phyloP scores from a whole-genome alignment of 495 filamentous ascomycete genomes.

The Rhypophila decipiens region DNA sequence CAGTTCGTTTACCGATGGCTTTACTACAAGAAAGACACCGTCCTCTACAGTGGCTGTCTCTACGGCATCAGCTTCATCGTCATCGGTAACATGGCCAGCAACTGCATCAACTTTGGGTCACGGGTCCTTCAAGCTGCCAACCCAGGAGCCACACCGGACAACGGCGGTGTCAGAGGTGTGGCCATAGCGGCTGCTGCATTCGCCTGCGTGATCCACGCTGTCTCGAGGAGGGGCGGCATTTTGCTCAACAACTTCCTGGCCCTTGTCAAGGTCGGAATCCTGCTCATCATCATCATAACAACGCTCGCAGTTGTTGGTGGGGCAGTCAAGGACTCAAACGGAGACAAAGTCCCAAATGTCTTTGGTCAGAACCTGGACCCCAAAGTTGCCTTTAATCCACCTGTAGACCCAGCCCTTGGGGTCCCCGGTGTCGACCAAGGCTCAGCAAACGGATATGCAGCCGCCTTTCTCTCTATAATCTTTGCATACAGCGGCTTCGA shows the following conservation, averaged over 20 bases:
- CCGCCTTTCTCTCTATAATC: constrained; percentile 28
- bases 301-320: constrained; percentile 1
- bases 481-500: constrained; percentile 37
- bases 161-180: constrained; percentile 30
- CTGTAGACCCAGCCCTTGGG: background rate
- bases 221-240: constrained; percentile 44
- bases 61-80: constrained; percentile 43
- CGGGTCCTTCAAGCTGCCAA: constrained; percentile 27
- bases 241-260: constrained; percentile 45
- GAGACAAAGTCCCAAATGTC: background rate
- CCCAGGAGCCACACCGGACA: constrained; percentile 8
- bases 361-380: background rate
- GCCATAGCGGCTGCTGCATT: constrained; percentile 31
- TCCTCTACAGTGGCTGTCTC: constrained; percentile 33
- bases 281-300: constrained; percentile 22
- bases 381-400: constrained; percentile 2
- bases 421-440: constrained; percentile 17
- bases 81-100: constrained; percentile 45
- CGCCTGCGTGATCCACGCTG: constrained; percentile 38
- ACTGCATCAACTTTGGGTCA: constrained; percentile 38
- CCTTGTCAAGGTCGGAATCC: constrained; percentile 38
- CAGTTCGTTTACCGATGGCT: constrained; percentile 32
- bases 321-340: background rate
- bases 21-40: constrained; percentile 10
- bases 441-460: constrained; percentile 17